Evolutionary conservation across 352 stramenopile genomes (phyloP).

Genomic region (Pythium aristosporum): DNA sequence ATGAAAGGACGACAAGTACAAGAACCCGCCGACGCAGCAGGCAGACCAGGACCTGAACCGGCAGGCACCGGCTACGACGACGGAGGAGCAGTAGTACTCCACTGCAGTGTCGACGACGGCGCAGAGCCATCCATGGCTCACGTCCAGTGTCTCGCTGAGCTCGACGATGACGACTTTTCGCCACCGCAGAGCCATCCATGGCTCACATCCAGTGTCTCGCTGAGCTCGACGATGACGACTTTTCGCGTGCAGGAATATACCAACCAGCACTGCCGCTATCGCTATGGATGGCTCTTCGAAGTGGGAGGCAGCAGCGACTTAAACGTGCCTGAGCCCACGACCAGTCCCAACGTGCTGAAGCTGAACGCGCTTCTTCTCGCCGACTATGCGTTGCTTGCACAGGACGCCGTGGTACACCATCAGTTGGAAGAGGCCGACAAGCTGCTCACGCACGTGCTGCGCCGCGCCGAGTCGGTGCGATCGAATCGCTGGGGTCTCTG

Average conservation of each 20-base stretch:
- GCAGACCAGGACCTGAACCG: background rate
- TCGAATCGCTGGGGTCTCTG: slow-evolving; percentile 14
- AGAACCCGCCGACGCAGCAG: background rate
- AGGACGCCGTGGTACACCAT: slow-evolving; percentile 60
- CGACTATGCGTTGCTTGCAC: slow-evolving; percentile 41
- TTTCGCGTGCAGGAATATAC: slow-evolving; percentile 57
- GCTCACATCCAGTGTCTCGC: slow-evolving; percentile 2
- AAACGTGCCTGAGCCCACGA: background rate
- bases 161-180: slow-evolving; percentile 41
- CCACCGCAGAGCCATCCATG: slow-evolving; percentile 1
- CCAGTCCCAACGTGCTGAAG: slow-evolving; percentile 27
- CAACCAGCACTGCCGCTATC: slow-evolving; percentile 28
- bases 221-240: slow-evolving; percentile 35
- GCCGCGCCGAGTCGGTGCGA: slow-evolving; percentile 17
- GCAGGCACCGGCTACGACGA: background rate
- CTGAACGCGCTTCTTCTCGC: slow-evolving; percentile 56
- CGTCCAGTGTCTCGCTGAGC: slow-evolving; percentile 12
- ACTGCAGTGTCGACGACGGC: too few species aligned
- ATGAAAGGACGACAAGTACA: slow-evolving; percentile 25
- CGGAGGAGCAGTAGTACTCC: slow-evolving; percentile 2
- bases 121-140: background rate
- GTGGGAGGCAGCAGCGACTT: background rate
- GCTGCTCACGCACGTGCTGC: slow-evolving; percentile 10
- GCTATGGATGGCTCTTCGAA: slow-evolving; percentile 4
- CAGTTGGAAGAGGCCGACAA: slow-evolving; percentile 26